Percentiles rank a stretch among this genome's conserved stretches.
Evolutionary conservation across 1,284 basidiomycete species (phyloP).

Genomic region (Tylopilus orsonianus): DNA sequence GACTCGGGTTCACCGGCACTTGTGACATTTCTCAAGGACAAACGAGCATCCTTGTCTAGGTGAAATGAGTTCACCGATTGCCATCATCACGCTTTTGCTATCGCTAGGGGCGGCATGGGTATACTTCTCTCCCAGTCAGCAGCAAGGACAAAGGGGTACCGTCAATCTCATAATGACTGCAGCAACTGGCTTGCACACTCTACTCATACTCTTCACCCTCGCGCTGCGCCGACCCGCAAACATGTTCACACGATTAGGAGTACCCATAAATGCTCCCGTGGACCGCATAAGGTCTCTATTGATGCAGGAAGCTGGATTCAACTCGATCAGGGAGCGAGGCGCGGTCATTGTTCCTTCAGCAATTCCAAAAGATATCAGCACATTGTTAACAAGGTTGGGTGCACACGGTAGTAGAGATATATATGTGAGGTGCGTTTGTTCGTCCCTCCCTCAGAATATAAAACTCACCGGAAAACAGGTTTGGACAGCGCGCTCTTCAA

Average conservation of each 20-base stretch:
- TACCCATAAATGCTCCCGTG: constrained; percentile 55
- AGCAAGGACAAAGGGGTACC: background rate
- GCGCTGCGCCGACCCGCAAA: constrained; percentile 56
- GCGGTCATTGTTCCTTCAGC: constrained; percentile 23
- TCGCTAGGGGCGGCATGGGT: constrained; percentile 22
- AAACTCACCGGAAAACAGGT: constrained; percentile 39
- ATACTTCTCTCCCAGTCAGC: constrained; percentile 17
- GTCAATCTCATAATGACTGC: constrained; percentile 8
- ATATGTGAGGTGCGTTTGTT: constrained; percentile 54
- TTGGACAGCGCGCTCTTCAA: constrained; percentile 62
- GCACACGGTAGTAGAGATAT: constrained; percentile 57
- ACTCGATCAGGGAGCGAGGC: background rate
- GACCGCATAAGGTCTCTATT: constrained; percentile 51
- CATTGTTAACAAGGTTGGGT: constrained; percentile 53
- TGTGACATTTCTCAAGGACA: background rate
- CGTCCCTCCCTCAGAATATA: background rate
- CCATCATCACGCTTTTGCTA: constrained; percentile 16
- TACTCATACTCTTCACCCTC: constrained; percentile 52
- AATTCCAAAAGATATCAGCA: constrained; percentile 49
- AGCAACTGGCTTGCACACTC: constrained; percentile 53
- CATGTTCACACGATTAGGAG: constrained; percentile 52
- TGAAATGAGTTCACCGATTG: constrained; percentile 10
- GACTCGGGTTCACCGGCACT: background rate
- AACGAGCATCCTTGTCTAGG: background rate
- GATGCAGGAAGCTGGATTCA: constrained; percentile 29